Base-by-base conservation (phyloP, 805 yeast species). In the Candida jianshihensis region DNA sequence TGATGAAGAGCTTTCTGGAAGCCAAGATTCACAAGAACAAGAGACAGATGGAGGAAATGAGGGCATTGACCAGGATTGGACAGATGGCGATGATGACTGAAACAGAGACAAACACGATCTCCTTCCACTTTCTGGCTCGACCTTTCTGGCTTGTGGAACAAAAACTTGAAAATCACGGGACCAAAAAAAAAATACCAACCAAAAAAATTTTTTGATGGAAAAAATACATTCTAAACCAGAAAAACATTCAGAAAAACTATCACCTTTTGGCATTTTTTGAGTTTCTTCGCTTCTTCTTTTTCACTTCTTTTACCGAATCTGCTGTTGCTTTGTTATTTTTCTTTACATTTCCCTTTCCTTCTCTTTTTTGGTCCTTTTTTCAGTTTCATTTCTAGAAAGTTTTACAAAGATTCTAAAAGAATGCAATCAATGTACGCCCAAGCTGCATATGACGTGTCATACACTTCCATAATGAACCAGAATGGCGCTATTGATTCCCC, bases 401-500 rank as follows among this genome's bases (percentile, higher is more conserved):
- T 7, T 24, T 12, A 6, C 7, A 11, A 11, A 24, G 10, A 11
- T 20, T 20, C 9, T 20, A 7, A 8, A 24, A 39, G 10, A 11
- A 50, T 51, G 56, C 54, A 50, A 38, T 49, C 53, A 16, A 24
- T 48, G 11, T 52, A 52, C 39, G 5, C 31, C 5, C 31, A 29
- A n/a, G 39, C 44, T 16, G 47, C 44, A 11, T 49, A 48, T 33
- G 56, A 53, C 11, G 26, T 48, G 22, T 39, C 51, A 18, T 53
- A 46, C 35, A 38, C 49, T 2, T 49, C 49, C 6, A 26, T 53
- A 35, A 44, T 48, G 3, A 51, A 54, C 5, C 57, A 53, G 35
- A 54, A 50, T 31, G 30, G 51, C 29, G 31, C 51, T 12, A 42
- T 53, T 21, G 41, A 39, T 29, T 47, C 56, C 1, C 54, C 54